A percentile compares a stretch with the other conserved stretches of the same genome.
These are phyloP conservation scores for Mycena galericulata DNA, from an alignment of 768 basidiomycete species.

Conservation along the genomic window DNA sequence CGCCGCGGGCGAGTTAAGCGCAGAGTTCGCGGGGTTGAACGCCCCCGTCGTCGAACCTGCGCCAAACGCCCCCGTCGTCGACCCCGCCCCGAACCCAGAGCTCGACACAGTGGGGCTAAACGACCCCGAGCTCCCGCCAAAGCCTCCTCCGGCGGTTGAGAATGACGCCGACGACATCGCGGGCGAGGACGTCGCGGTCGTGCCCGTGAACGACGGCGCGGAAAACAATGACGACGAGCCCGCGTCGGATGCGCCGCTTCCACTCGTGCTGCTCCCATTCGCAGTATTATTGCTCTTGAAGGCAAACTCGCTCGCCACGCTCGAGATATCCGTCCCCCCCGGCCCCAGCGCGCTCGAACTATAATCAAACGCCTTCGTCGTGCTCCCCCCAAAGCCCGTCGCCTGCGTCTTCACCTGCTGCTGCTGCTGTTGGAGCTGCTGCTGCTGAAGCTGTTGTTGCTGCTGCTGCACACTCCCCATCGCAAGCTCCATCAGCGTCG, in stretches of 20 bases:
- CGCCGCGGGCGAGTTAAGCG: conserved; percentile 39
- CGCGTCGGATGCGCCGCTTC: conserved; percentile 24
- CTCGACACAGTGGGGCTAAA: conserved; percentile 26
- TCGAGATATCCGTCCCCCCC: conserved; percentile 69
- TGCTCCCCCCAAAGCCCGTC: conserved; percentile 32
- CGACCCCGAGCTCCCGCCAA: conserved; percentile 24
- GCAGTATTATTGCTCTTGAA: conserved; percentile 48
- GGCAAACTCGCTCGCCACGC: conserved; percentile 81
- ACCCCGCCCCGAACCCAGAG: not conserved
- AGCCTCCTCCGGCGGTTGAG: conserved; percentile 9
- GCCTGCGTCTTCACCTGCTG: conserved; percentile 35
- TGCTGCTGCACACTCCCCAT: conserved; percentile 51
- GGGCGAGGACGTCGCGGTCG: conserved; percentile 41
- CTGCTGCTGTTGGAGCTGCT: conserved; percentile 35
- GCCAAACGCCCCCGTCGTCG: not conserved
- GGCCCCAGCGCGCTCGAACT: conserved; percentile 54
- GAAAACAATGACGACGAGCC: conserved; percentile 31
- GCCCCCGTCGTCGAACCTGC: conserved; percentile 7
- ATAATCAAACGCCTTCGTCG: conserved; percentile 52
- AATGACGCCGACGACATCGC: conserved; percentile 20
- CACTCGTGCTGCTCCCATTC: not conserved
- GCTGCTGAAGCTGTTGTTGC: conserved; percentile 36
- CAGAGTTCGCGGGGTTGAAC: conserved; percentile 18
- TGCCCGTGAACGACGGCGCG: conserved; percentile 23
- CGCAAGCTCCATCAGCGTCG: conserved; percentile 85